Percentiles rank a stretch among this genome's conserved stretches.
phyloP scores from a whole-genome alignment of 2,329 filamentous ascomycete genomes.

The Phaeosphaeria sp. region DNA sequence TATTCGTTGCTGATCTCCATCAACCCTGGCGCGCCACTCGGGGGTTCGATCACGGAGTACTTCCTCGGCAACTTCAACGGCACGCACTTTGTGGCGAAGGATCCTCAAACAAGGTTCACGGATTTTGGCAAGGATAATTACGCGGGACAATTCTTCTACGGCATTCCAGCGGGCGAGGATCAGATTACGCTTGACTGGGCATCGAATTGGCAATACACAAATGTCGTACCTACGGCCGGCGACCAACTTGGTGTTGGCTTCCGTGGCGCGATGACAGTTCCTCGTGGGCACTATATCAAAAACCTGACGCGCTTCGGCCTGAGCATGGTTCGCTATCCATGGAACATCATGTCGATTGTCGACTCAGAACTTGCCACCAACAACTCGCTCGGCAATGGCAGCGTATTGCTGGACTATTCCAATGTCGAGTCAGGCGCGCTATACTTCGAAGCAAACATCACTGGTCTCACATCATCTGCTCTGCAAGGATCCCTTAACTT shows the following conservation, averaged over 20 bases:
- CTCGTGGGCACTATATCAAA: constrained; percentile 60
- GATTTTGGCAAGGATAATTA: constrained; percentile 63
- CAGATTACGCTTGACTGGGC: constrained; percentile 64
- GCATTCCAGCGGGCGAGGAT: constrained; percentile 49
- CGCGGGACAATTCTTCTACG: constrained; percentile 63
- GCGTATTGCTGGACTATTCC: constrained; percentile 60
- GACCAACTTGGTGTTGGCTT: constrained; percentile 54
- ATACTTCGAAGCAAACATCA: constrained; percentile 63
- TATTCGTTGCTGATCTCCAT: constrained; percentile 59
- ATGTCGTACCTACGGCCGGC: constrained; percentile 61
- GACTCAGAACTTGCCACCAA: constrained; percentile 52
- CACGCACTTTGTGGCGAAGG: constrained; percentile 63
- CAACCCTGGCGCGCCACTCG: constrained; percentile 64
- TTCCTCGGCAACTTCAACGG: constrained; percentile 69
- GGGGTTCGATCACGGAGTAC: constrained; percentile 64
- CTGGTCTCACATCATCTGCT: constrained; percentile 44
- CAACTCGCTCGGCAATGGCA: constrained; percentile 57
- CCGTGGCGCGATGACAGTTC: constrained; percentile 60
- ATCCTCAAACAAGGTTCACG: constrained; percentile 51
- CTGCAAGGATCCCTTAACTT: constrained; percentile 57
- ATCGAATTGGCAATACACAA: constrained; percentile 66
- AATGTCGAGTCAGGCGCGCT: constrained; percentile 59
- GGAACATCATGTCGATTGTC: constrained; percentile 58
- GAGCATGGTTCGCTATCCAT: constrained; percentile 59
- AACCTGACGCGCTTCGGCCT: constrained; percentile 60